A percentile compares a stretch with the other conserved stretches of the same genome.
Evolutionary conservation across 768 basidiomycete species (phyloP).

Genomic region (Leccinum arenicola): DNA sequence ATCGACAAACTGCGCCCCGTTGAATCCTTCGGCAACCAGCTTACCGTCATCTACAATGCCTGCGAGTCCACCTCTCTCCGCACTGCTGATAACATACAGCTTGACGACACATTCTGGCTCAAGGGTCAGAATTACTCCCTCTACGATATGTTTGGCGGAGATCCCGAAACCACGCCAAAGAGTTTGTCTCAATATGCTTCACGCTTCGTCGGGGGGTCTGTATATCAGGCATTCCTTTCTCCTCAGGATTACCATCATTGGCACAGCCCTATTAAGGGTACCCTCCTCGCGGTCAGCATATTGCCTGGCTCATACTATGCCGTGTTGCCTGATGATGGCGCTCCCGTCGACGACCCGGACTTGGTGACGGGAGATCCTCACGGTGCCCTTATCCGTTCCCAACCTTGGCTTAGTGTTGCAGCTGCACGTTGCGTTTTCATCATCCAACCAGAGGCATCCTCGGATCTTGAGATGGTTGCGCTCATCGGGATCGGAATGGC

Average conservation of each 20-base stretch:
- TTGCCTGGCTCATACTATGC: conserved; percentile 26
- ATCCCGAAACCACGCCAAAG: background rate
- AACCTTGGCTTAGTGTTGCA: conserved; percentile 41
- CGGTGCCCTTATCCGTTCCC: conserved; percentile 27
- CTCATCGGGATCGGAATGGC: conserved; percentile 61
- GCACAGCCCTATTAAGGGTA: conserved; percentile 48
- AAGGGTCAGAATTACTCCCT: conserved; percentile 61
- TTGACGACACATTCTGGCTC: conserved; percentile 52
- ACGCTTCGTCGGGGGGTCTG: conserved; percentile 45
- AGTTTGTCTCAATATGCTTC: conserved; percentile 16
- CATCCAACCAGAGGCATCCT: conserved; percentile 47
- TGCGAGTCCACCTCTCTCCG: conserved; percentile 51
- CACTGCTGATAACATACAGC: conserved; percentile 35
- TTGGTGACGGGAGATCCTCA: conserved; percentile 10
- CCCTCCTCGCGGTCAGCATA: conserved; percentile 23
- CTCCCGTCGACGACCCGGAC: background rate
- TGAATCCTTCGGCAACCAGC: background rate
- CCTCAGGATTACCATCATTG: conserved; percentile 57
- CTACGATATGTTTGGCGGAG: conserved; percentile 43
- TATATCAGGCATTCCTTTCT: conserved; percentile 57
- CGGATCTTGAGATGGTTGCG: conserved; percentile 48
- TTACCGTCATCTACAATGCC: conserved; percentile 39
- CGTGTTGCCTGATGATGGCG: conserved; percentile 13
- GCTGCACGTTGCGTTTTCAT: conserved; percentile 53
- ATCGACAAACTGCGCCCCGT: background rate